Base-by-base conservation (phyloP, 2,329 filamentous ascomycete genomes). In the Sporothrix dimorphospora region DNA sequence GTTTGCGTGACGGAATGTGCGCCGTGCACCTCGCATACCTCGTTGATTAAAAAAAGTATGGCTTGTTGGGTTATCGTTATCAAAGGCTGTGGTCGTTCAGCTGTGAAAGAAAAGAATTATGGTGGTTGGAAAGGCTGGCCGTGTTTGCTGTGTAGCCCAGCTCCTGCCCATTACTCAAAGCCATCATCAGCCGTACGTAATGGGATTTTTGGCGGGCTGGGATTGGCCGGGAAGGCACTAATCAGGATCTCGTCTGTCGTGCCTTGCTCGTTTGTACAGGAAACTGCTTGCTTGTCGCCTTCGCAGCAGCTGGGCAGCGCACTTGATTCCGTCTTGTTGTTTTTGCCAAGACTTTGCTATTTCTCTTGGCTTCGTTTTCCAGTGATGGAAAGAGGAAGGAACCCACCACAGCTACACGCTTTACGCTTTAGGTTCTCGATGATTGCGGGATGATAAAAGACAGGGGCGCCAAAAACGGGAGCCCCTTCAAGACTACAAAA, bases 181-280 rank as follows among this genome's bases (percentile, higher is more conserved):
- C 27, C 42, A 57, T 69, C 55, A 51, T 65, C 66, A 57, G 19
- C 55, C 51, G 66, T 72, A 72, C 71, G 71, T 72, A 72, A 72
- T 72, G 45, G 42, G 55, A 72, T 34, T 63, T 65, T 63, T 72
- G 49, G 66, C 47, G 57, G 40, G 34, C 65, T 51, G 42, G 66
- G 55, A 65, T 65, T 72, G 71, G 67, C 65, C 19, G 57, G 34
- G 11, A 21, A 9, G 49, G n/a, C 45, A 61, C 42, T 70, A 38
- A 67, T 67, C 59, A 40, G 59, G 21, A 21, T 1, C 27, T 49
- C 24, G 7, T 55, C 49, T 14, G 21, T n/a, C n/a, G 21, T 30
- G 47, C 38, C 51, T 69, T 55, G 21, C 49, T 30, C 21, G 47
- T 49, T n/a, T 49, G 7, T 19, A 6, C 6, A 19, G 47, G 19